Evolutionary conservation across 2,329 filamentous ascomycete species (phyloP), one percentile per base, ranked within the genome.

Genomic region (Talaromyces sp.): DNA sequence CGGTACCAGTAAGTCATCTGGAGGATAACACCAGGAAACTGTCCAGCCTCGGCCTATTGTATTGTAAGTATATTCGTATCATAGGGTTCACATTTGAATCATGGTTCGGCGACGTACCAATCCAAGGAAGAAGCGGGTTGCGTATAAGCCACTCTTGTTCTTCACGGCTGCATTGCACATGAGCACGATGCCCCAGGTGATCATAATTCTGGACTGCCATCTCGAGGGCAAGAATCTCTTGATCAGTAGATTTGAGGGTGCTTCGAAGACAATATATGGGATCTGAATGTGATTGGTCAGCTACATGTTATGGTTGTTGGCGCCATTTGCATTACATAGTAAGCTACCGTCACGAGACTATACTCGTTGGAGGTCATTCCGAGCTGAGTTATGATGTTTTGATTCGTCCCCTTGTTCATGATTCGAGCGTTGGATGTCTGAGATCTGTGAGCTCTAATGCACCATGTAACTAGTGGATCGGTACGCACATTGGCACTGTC

Each of bases 1-100:
- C 80, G 76, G 67, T 84, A 84, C 77, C 82, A 84, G 66, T 77
- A 79, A 22, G 75, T 81, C 11, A 83, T 72, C 43, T 81, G 79
- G 1, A 77, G 75, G 33, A 78, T 75, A 7, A 80, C 70, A 0
- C 78, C 79, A 0, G 80, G 80, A 41, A 81, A 82, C 68, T 79
- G 72, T 7, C 80, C 79, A 31, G 79, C 80, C 66, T 81, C 79
- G 65, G 68, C 67, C 70, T 70, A 54, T 1, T 33, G 4, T 22
- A 27, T 6, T 3, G 31, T 27, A 8, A 54, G 13, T 37, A 10
- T 11, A 27, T 33, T 9, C 2, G 7, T 52, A 62, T 31, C 27
- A 6, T 31, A 31, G 3, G 27, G 7, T 8, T 31, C 27, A 6
- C 27, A 6, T 31, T 31, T 31, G 6, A 31, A 31, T 6, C 27